These are phyloP conservation scores for Nannizziopsis arthrosporioides DNA, from an alignment of 2,329 filamentous ascomycete genomes.

Conservation along the genomic window DNA sequence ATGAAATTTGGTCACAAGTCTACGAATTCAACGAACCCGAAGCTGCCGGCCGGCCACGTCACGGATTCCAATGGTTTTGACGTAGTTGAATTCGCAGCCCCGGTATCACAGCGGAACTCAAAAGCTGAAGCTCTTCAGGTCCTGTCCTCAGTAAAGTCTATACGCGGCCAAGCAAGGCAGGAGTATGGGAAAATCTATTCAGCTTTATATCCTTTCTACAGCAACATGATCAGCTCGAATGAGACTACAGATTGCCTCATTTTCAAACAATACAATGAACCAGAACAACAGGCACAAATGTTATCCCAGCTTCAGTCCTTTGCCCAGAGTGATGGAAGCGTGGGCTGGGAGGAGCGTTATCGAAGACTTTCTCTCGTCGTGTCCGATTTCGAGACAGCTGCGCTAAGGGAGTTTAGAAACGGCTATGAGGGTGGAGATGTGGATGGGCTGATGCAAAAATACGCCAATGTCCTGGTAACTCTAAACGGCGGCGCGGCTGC, in stretches of 20 bases:
- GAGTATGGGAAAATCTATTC: constrained; percentile 87
- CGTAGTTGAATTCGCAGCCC: constrained; percentile 50
- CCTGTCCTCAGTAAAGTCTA: constrained; percentile 59
- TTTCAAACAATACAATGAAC: constrained; percentile 77
- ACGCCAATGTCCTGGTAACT: constrained; percentile 70
- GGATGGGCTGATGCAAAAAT: constrained; percentile 76
- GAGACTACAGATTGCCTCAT: constrained; percentile 65
- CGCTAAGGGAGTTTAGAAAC: constrained; percentile 82
- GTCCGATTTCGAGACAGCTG: constrained; percentile 78
- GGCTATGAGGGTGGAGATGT: constrained; percentile 83
- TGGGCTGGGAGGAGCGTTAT: constrained; percentile 60
- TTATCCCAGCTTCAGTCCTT: constrained; percentile 70
- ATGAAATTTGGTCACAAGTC: neutral
- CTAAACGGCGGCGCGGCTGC: constrained; percentile 71
- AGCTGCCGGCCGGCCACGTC: constrained; percentile 7
- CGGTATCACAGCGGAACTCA: constrained; percentile 23
- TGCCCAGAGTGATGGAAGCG: constrained; percentile 64
- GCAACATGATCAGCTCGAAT: constrained; percentile 61
- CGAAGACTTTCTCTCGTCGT: constrained; percentile 64
- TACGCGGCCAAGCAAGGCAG: constrained; percentile 71
- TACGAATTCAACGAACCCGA: neutral
- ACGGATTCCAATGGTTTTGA: constrained; percentile 63
- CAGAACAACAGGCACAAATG: constrained; percentile 83
- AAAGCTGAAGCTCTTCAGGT: constrained; percentile 58
- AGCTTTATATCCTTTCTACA: constrained; percentile 79